Base-by-base conservation (phyloP, 441 rosid species). In the Erodium trifolium region DNA sequence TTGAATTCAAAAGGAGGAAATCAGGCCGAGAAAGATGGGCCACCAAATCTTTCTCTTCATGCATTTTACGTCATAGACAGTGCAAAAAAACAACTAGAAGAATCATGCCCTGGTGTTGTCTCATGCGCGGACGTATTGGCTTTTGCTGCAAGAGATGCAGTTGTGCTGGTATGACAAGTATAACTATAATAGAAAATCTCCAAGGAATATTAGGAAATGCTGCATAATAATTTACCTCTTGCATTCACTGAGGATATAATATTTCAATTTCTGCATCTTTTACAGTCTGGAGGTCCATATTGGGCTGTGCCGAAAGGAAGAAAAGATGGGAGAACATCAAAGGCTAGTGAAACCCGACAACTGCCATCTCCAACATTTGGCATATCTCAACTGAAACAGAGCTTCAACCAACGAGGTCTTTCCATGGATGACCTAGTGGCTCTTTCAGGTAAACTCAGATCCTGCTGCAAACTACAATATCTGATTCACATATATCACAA, bases 241-340 rank as follows among this genome's bases (percentile, higher is more conserved):
- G 13, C 51, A 9, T 43, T 43, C 13, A 8, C 51, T 43, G 51
- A 43, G 51, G 51, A 9, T 43, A 41, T 41, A 9, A 43, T 43
- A 43, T 43, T 12, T 43, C 51, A 43, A 43, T 43, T 12, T 43
- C 1, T 34, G 37, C 37, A 34, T 34, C 37, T 2, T 43, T 43
- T 34, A 2, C 78, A 86, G 93, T 78, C 91, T 5, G 88, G 89
- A 67, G 93, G 89, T 9, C 91, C 88, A 1, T 78, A 66, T 17
- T 88, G 89, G 93, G 76, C 78, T 17, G 88, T 88, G 41, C 91
- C 86, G 0, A 82, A 84, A 65, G 93, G 89, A 51, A 83, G 91
- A 74, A 81, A 81, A 73, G 91, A 86, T 67, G 93, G 89, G 14
- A 80, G 85, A 76, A 81, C 74, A 13, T 88, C 89, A 2, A 77